A percentile compares a stretch with the other conserved stretches of the same genome.
Evolutionary conservation across 495 filamentous ascomycete genomes (phyloP).

Genomic region (Aspergillus sclerotioniger): DNA sequence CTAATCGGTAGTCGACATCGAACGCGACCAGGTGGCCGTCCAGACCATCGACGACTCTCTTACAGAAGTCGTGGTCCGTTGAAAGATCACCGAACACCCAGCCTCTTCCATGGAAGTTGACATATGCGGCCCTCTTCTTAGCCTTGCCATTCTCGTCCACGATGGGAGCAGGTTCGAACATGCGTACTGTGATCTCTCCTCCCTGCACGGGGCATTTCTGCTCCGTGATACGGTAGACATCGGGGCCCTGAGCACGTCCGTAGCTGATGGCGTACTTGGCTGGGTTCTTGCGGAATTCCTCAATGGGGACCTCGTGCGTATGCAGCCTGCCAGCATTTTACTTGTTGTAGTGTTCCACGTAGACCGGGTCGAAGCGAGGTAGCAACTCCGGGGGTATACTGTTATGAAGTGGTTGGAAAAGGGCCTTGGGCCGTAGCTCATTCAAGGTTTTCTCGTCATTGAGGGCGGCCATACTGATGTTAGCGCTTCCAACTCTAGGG

Average conservation of each 20-base stretch:
- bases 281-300: slow-evolving; percentile 44
- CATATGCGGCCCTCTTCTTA: slow-evolving; percentile 36
- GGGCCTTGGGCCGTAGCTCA: slow-evolving; percentile 19
- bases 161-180: slow-evolving; percentile 36
- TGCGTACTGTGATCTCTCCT: slow-evolving; percentile 36
- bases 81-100: slow-evolving; percentile 40
- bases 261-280: slow-evolving; percentile 34
- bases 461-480: slow-evolving; percentile 12
- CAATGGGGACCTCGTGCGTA: slow-evolving; percentile 42
- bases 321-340: slow-evolving; percentile 41
- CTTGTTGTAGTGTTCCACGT: slow-evolving; percentile 38
- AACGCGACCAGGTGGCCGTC: slow-evolving; percentile 39
- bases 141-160: slow-evolving; percentile 27
- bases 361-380: slow-evolving; percentile 33
- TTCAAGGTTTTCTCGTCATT: slow-evolving; percentile 22
- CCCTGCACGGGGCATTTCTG: slow-evolving; percentile 37
- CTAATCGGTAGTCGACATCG: slow-evolving; percentile 40
- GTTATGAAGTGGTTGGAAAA: slow-evolving; percentile 36
- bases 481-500: neutral
- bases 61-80: slow-evolving; percentile 38
- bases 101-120: slow-evolving; percentile 42
- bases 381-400: slow-evolving; percentile 35
- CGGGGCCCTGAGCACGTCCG: slow-evolving; percentile 33
- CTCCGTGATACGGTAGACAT: slow-evolving; percentile 39
- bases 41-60: slow-evolving; percentile 33